Evolutionary conservation across 805 yeast species (phyloP), one percentile per base, ranked within the genome.

Genomic region (Kluyveromyces nonfermentans): DNA sequence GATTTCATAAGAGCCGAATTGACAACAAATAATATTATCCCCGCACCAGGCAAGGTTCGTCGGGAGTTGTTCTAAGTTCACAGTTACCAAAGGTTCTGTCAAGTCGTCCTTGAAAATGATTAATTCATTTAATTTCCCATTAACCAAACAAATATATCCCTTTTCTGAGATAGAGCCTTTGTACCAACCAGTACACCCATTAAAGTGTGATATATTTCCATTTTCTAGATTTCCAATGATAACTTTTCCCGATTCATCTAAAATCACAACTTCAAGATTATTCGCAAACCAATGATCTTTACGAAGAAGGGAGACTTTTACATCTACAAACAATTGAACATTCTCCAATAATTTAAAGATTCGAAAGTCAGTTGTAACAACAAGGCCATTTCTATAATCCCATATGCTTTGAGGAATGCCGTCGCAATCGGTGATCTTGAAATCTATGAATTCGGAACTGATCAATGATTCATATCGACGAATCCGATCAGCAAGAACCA

Each of bases 31-130:
- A 0, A 93, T 86, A 62, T 87, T 95, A 51, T 81, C 78, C 0
- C 90, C 86, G 57, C 96, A 82, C 97, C 97, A 93, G 45, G 71
- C 72, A 16, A 85, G 64, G 46, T 73, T 71, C 35, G 55, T 60
- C 0, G 82, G 79, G 0, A 52, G 46, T 5, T 53, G 48, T 5
- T 61, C 62, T 7, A 64, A 36, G 1, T 46, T 41, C 33, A 52
- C 45, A 21, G 60, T 63, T 17, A 56, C 42, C 7, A 58, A 62
- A 43, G 21, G 60, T 19, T 45, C 46, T 7, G 43, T 39, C 37
- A 25, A 50, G 55, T 47, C 35, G 12, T 69, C 71, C 67, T 71
- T 35, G 65, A 60, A 42, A 7, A 85, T 78, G 44, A 69, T 73
- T 0, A 83, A 60, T 16, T 67, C 70, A 12, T 72, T 67, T 1